Base-by-base conservation (phyloP, 495 filamentous ascomycete genomes). In the Beverwykella pulmonaria region DNA sequence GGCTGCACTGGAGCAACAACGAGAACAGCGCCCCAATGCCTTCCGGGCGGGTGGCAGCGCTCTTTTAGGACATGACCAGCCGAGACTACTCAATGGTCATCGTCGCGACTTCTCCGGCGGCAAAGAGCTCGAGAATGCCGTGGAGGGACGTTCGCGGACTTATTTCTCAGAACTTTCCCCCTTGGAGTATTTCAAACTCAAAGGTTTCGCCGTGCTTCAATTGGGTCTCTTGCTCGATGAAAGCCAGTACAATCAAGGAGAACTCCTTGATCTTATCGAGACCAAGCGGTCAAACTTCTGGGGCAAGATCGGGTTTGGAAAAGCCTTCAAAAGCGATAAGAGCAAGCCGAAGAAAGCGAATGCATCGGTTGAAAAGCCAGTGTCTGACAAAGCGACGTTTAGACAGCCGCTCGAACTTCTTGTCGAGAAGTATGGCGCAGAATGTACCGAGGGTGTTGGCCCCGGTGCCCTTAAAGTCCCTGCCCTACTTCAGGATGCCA, bases 131-230 rank as follows among this genome's bases (percentile, higher is more conserved):
- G 79, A 82, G 39, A 63, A 69, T 48, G 64, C 69, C 34, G 75
- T 67, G 26, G 78, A 79, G 27, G 84, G 87, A 22, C 77, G 82
- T 19, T 79, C 86, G 39, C 92, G 93, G 74, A 88, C 86, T 66
- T 99, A 95, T 75, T 99, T 99, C 75, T 97, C 94, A 0, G 95
- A 99, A 73, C 82, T 99, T 0, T 94, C 95, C 22, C 92, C 92
- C 5, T 78, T 99, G 61, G 94, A 99, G 69, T 96, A 97, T 72
- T 97, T 99, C 76, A 97, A 97, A 73, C 89, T 99, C 58, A 87
- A 94, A 32, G 92, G 97, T 73, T 89, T 97, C 63, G 95, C 94
- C 7, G 94, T 99, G 2, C 78, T 98, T 47, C 92, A 91, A 0
- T 96, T 99, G 90, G 92, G 96, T 71, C 93, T 94, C 0, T 82